Evolutionary conservation across 202 grass and related monocot species (phyloP), one percentile per base, ranked within the genome.

Genomic region (Saccharum hybrid): DNA sequence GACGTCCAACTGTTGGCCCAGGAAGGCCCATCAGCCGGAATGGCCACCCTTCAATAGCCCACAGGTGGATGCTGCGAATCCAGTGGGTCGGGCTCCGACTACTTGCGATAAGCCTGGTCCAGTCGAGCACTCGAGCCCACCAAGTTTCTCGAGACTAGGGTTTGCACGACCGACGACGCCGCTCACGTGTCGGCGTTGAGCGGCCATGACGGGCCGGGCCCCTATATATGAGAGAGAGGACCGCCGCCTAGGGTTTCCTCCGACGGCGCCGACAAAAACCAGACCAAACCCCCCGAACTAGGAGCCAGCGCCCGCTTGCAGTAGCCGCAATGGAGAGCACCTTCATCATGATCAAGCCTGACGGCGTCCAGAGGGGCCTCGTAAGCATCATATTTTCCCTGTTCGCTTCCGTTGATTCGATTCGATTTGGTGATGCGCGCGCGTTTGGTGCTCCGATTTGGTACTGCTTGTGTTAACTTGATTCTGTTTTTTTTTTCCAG

Each of bases 291-390:
- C 66, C 21, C n/a, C n/a, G n/a, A 72, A 56, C 3, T 15, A 38
- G n/a, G 9, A 61, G 5, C 76, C n/a, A 62, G 68, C 34, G 21
- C 6, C 23, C 10, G 15, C 13, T 72, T 13, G 2, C 33, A 4
- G 0, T 3, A 13, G 38, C 66, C 67, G 78, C 82, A 61, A 98
- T 95, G 95, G 94, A 97, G 83, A 87, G 79, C 45, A 88, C 92
- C 80, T 95, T 91, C 69, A 87, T 98, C 90, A 97, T 97, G 94
- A 97, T 94, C 80, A 97, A 97, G 90, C 94, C 94, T 72, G 94
- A 97, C 28, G 92, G 94, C 64, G 88, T 97, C 78, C 94, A 97
- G 83, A 90, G 94, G 41, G 92, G 92, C 54, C 92, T 98, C 46
- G 95, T 97, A 91, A 85, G 83, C 15, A 8, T 21, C 4, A 13